These are phyloP conservation scores for Penicillium lividum DNA, from an alignment of 495 filamentous ascomycete species.

Conservation along the genomic window DNA sequence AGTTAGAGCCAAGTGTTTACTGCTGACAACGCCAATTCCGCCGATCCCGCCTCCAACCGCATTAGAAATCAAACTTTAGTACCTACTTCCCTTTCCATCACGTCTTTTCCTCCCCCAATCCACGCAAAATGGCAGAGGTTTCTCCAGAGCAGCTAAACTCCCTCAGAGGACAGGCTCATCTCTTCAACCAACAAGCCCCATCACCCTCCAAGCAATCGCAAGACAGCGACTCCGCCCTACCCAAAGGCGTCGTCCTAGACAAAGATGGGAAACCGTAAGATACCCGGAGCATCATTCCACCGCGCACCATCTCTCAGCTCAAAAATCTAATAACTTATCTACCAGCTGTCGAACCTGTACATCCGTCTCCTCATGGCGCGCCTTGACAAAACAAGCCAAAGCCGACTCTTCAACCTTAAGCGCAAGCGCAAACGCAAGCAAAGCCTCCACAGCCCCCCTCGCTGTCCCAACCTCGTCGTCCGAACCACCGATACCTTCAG, in stretches of 20 bases:
- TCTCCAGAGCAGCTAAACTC: slow-evolving; percentile 20
- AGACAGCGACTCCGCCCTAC: slow-evolving; percentile 42
- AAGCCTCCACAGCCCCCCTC: slow-evolving; percentile 13
- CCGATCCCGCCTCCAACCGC: slow-evolving; percentile 8
- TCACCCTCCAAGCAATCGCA: slow-evolving; percentile 21
- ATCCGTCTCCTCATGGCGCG: slow-evolving; percentile 67
- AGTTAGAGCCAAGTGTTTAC: not conserved
- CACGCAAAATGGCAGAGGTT: slow-evolving; percentile 21
- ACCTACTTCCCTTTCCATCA: not conserved
- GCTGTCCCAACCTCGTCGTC: slow-evolving; percentile 22
- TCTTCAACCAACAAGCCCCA: slow-evolving; percentile 28
- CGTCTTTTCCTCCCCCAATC: not conserved
- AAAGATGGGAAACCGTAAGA: slow-evolving; percentile 95
- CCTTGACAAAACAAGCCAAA: slow-evolving; percentile 62
- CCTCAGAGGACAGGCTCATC: slow-evolving; percentile 3
- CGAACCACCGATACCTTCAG: slow-evolving; percentile 22
- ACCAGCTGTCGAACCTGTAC: slow-evolving; percentile 86
- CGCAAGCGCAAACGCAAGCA: slow-evolving; percentile 30
- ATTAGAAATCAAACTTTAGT: slow-evolving; percentile 28
- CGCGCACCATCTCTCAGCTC: not conserved
- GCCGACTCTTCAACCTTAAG: slow-evolving; percentile 18
- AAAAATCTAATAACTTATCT: slow-evolving; percentile 18
- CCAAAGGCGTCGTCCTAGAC: slow-evolving; percentile 83
- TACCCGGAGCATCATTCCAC: not conserved
- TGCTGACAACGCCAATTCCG: not conserved